Evolutionary conservation across 108 stramenopile species (phyloP), one percentile per base, ranked within the genome.

Genomic region (Nitzschia sp.): DNA sequence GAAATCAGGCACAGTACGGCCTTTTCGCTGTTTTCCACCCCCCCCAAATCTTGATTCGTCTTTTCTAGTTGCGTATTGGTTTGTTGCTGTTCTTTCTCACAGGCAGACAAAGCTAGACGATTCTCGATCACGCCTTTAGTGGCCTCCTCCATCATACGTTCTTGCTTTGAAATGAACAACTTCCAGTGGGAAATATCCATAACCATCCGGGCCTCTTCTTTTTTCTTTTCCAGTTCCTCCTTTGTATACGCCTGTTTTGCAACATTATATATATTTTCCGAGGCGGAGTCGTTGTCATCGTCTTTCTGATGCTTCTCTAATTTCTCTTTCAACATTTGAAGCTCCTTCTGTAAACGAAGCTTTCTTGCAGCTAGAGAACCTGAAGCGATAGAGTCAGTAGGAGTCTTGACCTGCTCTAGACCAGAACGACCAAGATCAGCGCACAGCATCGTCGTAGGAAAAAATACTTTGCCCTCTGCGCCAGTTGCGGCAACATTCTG

Each of bases 101-200:
- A 64, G 0, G 2, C 41, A 32, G 19, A 2, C 0, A 63, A 33
- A 8, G 53, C 30, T 32, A 21, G 23, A 6, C 29, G 22, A 60
- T 25, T 72, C 29, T 55, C 59, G 17, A n/a, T 1, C 21, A 65
- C 21, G 16, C 45, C 30, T 13, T 33, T 50, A 23, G 26, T 45
- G 3, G 63, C 66, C 27, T 68, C 30, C 16, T 47, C 58, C 44
- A 75, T 33, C 55, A 67, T 33, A 38, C 55, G 30, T 53, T 61
- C 66, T 59, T 75, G 73, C 19, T 75, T 75, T 13, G 73, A 75
- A 6, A 75, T 66, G 54, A 68, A 75, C 27, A 53, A 59, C 50
- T 62, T 67, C 73, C 73, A 75, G 41, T 75, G 66, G 6, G 73
- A 68, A 33, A 61, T 61, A 44, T 75, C 73, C 58, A 66, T 68